phyloP scores from a whole-genome alignment of 495 filamentous ascomycete genomes.

The Daldinia grandis region DNA sequence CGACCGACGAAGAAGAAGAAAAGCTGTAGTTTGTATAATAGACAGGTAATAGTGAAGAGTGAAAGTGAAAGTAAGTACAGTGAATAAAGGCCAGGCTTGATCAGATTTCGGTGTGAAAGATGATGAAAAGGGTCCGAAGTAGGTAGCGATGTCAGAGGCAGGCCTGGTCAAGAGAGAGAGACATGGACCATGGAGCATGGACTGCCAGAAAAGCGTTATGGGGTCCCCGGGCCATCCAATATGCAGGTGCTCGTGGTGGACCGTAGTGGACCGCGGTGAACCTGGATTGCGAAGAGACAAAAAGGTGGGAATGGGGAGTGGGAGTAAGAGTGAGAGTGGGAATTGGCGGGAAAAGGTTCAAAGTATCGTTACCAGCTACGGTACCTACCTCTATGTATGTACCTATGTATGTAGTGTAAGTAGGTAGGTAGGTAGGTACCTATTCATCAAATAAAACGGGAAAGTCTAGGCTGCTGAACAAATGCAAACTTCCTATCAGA shows the following conservation, averaged over 20 bases:
- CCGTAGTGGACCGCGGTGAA: conserved; percentile 27
- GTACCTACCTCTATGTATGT: too few species aligned
- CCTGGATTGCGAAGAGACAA: conserved; percentile 9
- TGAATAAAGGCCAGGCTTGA: conserved; percentile 24
- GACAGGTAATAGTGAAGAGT: conserved; percentile 16
- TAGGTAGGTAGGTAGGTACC: too few species aligned
- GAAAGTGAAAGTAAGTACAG: conserved; percentile 11
- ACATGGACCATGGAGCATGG: background rate
- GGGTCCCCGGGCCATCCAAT: conserved; percentile 33
- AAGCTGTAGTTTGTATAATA: conserved; percentile 11
- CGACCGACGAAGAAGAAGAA: conserved; percentile 6
- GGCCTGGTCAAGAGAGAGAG: background rate
- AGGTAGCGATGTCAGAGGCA: conserved; percentile 38
- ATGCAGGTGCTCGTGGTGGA: conserved; percentile 32
- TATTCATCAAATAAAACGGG: too few species aligned
- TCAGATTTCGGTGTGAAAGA: conserved; percentile 36
- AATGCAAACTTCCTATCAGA: conserved; percentile 33
- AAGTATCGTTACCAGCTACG: too few species aligned
- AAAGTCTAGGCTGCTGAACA: conserved; percentile 33
- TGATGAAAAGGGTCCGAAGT: conserved; percentile 28
- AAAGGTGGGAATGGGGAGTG: conserved; percentile 22
- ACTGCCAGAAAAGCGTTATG: conserved; percentile 26
- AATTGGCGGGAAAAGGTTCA: conserved; percentile 14
- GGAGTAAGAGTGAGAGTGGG: background rate
- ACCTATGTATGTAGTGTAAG: too few species aligned